A percentile compares a stretch with the other conserved stretches of the same genome.
phyloP scores from a whole-genome alignment of 2,329 filamentous ascomycete genomes.

The Metarhizium album region DNA sequence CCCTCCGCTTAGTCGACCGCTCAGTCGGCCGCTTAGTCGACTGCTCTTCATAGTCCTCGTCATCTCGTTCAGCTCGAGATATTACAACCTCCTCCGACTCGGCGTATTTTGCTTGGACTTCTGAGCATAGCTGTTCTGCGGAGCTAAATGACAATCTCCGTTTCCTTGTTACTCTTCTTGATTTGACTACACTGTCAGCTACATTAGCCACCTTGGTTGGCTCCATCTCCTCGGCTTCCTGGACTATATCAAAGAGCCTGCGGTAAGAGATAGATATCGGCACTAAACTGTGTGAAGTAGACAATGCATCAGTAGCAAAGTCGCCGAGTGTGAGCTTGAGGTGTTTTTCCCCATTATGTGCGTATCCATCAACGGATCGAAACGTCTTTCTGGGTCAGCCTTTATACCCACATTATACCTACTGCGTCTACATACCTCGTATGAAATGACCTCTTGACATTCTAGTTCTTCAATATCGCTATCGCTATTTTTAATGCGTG shows the following conservation, averaged over 20 bases:
- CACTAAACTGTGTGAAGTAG: not conserved
- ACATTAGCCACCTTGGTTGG: not conserved
- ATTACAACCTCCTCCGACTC: not conserved
- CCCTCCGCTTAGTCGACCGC: not conserved
- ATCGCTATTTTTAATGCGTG: not conserved
- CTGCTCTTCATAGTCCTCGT: not conserved
- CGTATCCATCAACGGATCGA: not conserved
- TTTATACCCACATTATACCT: not conserved
- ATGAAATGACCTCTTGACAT: not conserved
- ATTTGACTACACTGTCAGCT: not conserved
- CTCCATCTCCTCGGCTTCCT: not conserved
- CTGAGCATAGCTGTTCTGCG: not conserved
- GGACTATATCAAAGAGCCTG: not conserved
- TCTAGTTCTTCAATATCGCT: not conserved
- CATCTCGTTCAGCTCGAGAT: not conserved
- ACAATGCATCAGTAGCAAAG: not conserved
- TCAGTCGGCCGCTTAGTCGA: not conserved
- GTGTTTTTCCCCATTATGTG: not conserved
- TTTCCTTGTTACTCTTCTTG: not conserved
- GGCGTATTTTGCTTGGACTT: not conserved
- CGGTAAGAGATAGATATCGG: not conserved
- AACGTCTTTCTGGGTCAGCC: not conserved
- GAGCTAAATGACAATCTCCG: not conserved
- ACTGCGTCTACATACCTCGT: not conserved
- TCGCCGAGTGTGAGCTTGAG: not conserved